These are phyloP conservation scores for Murraya paniculata DNA, from an alignment of 345 rosid species.

Conservation along the genomic window DNA sequence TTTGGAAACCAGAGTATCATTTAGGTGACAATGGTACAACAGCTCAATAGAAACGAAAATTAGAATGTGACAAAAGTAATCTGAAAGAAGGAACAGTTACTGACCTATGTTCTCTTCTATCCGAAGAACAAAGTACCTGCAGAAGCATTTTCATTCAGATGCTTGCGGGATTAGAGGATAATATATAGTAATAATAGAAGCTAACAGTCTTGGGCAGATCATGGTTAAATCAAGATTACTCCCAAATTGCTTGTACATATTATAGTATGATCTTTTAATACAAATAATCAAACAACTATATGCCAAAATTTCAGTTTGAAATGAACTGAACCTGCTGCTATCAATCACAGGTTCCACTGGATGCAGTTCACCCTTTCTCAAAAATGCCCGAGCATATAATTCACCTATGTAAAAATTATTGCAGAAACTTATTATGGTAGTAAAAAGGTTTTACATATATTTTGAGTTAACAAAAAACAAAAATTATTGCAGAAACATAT, in stretches of 20 bases:
- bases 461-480: slow-evolving; percentile 16
- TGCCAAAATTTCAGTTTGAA: slow-evolving; percentile 20
- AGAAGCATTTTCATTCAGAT: slow-evolving; percentile 24
- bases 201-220: not conserved
- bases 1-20: not conserved
- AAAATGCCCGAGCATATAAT: slow-evolving; percentile 89
- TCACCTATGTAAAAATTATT: slow-evolving; percentile 47
- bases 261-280: not conserved
- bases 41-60: not conserved
- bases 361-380: slow-evolving; percentile 88
- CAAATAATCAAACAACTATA: not conserved
- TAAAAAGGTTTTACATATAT: slow-evolving; percentile 3
- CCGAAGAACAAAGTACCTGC: slow-evolving; percentile 99
- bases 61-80: slow-evolving; percentile 1
- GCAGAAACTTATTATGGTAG: slow-evolving; percentile 3
- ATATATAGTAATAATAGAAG: not conserved
- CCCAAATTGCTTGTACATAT: not conserved
- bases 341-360: slow-evolving; percentile 98
- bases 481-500: slow-evolving; percentile 2
- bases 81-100: slow-evolving; percentile 23
- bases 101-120: slow-evolving; percentile 95
- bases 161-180: slow-evolving; percentile 1
- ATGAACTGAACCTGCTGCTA: slow-evolving; percentile 79
- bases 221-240: slow-evolving; percentile 2
- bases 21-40: not conserved